These are phyloP conservation scores for Microcyclospora pomicola DNA, from an alignment of 2,329 filamentous ascomycete species.

Conservation along the genomic window DNA sequence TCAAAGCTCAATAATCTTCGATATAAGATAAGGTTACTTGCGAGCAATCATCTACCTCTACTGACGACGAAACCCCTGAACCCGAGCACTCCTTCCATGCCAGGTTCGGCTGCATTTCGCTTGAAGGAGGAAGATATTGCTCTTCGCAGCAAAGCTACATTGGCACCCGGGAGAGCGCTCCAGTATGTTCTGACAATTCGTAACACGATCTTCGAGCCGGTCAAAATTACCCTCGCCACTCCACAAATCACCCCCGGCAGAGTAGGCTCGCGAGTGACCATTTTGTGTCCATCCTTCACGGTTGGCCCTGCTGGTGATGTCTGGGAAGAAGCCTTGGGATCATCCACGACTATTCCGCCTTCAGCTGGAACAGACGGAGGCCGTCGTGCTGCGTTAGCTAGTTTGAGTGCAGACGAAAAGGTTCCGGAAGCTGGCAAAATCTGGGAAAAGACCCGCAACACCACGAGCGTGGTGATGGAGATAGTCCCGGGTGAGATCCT, in stretches of 20 bases:
- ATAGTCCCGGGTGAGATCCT: constrained; percentile 49
- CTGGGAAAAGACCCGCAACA: constrained; percentile 89
- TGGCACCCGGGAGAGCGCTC: constrained; percentile 35
- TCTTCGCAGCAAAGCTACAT: constrained; percentile 3
- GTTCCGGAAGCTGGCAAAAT: constrained; percentile 81
- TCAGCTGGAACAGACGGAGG: constrained; percentile 11
- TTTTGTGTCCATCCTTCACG: constrained; percentile 87
- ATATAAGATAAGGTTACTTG: constrained; percentile 85
- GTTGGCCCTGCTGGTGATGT: constrained; percentile 89
- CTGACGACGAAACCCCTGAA: constrained; percentile 53
- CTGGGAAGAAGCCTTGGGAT: constrained; percentile 74
- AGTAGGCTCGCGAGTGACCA: constrained; percentile 68
- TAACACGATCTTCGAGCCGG: constrained; percentile 85
- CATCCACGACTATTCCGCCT: constrained; percentile 7
- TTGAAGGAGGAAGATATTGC: constrained; percentile 8
- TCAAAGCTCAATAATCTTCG: constrained; percentile 76
- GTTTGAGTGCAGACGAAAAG: constrained; percentile 34
- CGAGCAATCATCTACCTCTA: constrained; percentile 69
- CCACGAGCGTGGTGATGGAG: constrained; percentile 87
- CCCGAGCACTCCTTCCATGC: constrained; percentile 16
- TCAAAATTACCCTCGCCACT: constrained; percentile 77
- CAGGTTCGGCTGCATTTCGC: constrained; percentile 11
- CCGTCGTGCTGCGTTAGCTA: constrained; percentile 19
- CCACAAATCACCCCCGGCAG: constrained; percentile 65
- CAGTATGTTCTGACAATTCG: constrained; percentile 84